Conservation (phyloP, 371 early-diverging fungal species). For the Mortierella sp. region DNA sequence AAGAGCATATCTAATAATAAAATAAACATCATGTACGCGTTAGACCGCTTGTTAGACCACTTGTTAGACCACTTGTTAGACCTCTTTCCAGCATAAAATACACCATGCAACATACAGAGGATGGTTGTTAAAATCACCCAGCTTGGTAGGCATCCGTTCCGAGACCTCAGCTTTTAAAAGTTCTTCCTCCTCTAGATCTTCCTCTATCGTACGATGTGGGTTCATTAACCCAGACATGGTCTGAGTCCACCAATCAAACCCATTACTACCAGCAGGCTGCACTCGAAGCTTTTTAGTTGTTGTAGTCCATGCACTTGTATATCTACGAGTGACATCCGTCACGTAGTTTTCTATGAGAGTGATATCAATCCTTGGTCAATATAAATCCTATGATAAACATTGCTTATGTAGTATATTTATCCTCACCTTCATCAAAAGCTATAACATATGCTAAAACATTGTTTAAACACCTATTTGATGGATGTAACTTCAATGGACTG, state of each 20-base stretch:
- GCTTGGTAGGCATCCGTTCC: conserved; percentile 85
- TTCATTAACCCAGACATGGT: conserved; percentile 54
- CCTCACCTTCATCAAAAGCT: conserved; percentile 63
- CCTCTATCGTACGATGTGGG: conserved; percentile 42
- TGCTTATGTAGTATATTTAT: neutral
- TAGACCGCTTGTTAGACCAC: too few relatives aligned
- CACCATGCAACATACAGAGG: conserved; percentile 67
- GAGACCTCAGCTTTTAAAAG: conserved; percentile 59
- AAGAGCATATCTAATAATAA: conserved; percentile 68
- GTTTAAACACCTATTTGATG: conserved; percentile 48
- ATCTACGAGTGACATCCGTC: conserved; percentile 80
- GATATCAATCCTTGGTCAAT: neutral
- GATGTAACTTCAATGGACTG: conserved; percentile 67
- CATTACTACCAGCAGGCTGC: conserved; percentile 57
- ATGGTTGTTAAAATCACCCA: conserved; percentile 84
- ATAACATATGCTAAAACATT: conserved; percentile 72
- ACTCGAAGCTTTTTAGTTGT: conserved; percentile 65
- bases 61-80: too few relatives aligned
- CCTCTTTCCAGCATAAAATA: neutral
- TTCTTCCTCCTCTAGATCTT: conserved; percentile 66
- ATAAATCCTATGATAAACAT: neutral
- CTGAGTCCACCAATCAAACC: conserved; percentile 67
- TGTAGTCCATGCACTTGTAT: conserved; percentile 67
- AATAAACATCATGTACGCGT: neutral
- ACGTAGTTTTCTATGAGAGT: conserved; percentile 57